Conservation (phyloP, 2,329 filamentous ascomycete genomes). For the Purpureocillium lavendulum region DNA sequence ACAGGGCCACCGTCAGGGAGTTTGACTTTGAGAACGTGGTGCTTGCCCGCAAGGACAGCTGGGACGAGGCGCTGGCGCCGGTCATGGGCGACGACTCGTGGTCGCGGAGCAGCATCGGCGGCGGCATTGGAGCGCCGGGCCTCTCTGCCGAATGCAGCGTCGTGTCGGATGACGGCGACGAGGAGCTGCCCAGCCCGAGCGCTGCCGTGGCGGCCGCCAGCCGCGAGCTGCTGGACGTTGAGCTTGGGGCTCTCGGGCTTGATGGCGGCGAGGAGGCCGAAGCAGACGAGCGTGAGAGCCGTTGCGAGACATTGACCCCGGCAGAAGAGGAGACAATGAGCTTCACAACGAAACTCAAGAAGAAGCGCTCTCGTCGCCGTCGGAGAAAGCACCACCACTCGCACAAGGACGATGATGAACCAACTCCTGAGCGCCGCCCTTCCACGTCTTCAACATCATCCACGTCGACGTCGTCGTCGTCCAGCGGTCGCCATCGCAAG, state of each 20-base stretch:
- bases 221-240: slow-evolving; percentile 34
- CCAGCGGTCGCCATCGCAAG: slow-evolving; percentile 13
- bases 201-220: slow-evolving; percentile 47
- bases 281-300: slow-evolving; percentile 14
- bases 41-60: slow-evolving; percentile 59
- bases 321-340: slow-evolving; percentile 21
- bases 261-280: slow-evolving; percentile 17
- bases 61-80: slow-evolving; percentile 76
- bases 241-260: slow-evolving; percentile 29
- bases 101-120: slow-evolving; percentile 11
- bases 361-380: slow-evolving; percentile 27
- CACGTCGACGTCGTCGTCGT: no score
- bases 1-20: slow-evolving; percentile 61
- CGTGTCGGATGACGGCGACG: slow-evolving; percentile 22
- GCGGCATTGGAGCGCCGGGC: no score
- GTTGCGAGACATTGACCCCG: slow-evolving; percentile 25
- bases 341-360: slow-evolving; percentile 42
- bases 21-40: slow-evolving; percentile 74
- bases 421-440: slow-evolving; percentile 11
- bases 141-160: slow-evolving; percentile 17
- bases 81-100: slow-evolving; percentile 40
- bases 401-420: slow-evolving; percentile 15
- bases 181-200: slow-evolving; percentile 37
- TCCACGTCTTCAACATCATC: slow-evolving; percentile 2
- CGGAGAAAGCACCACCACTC: slow-evolving; percentile 25